Evolutionary conservation across 2,329 filamentous ascomycete genomes (phyloP).

Genomic region (Rutstroemia sp.): DNA sequence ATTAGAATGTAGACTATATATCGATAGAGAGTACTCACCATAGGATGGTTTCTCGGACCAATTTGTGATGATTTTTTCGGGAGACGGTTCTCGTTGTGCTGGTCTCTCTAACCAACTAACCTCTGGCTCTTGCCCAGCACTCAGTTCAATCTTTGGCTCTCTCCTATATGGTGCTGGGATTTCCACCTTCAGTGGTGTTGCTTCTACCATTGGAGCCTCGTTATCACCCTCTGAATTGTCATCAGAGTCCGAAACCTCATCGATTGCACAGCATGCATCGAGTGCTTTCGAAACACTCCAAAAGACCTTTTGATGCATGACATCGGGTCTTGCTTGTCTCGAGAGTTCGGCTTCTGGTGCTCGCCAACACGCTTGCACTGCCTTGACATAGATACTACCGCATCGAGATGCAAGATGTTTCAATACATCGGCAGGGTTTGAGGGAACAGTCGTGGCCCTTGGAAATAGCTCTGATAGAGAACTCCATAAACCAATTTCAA

Average conservation of each 20-base stretch:
- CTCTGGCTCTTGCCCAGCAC: conserved; percentile 9
- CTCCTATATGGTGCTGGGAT: conserved; percentile 14
- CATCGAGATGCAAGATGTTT: conserved; percentile 42
- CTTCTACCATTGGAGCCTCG: conserved; percentile 33
- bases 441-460: conserved; percentile 18
- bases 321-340: conserved; percentile 40
- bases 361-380: conserved; percentile 63
- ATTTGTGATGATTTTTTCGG: conserved; percentile 3
- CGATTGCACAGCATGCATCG: conserved; percentile 54
- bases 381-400: conserved; percentile 68
- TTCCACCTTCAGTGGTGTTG: conserved; percentile 17
- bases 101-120: conserved; percentile 22
- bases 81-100: conserved; percentile 11
- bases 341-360: conserved; percentile 58
- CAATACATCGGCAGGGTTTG: conserved; percentile 20
- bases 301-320: conserved; percentile 48
- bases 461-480: conserved; percentile 40
- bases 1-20: neutral
- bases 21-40: conserved; percentile 9
- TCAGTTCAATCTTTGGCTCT: conserved; percentile 8
- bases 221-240: conserved; percentile 42
- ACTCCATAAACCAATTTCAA: conserved; percentile 71
- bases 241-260: conserved; percentile 42
- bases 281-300: conserved; percentile 42
- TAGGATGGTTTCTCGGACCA: conserved; percentile 20